phyloP scores from a whole-genome alignment of 1,139 yeast species.

The Lodderomyces metapsilosis region DNA sequence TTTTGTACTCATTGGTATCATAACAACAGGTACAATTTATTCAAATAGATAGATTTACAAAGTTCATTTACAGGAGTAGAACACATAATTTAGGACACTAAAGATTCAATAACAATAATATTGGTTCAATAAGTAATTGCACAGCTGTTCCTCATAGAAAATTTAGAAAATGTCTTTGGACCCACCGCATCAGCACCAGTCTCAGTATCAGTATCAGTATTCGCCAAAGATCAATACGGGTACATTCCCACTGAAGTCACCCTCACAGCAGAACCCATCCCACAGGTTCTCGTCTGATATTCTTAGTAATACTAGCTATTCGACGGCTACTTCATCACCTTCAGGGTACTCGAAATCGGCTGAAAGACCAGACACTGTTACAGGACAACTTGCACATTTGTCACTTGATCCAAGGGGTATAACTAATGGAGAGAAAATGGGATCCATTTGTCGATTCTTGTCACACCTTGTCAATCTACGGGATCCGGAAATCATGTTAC shows the following conservation, averaged over 20 bases:
- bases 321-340: background rate
- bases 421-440: conserved; percentile 9
- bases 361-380: background rate
- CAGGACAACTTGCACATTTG: conserved; percentile 4
- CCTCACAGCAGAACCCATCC: background rate
- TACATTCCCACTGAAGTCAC: background rate
- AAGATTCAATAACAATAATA: too few species aligned
- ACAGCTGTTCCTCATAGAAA: background rate
- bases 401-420: conserved; percentile 5
- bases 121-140: too few species aligned
- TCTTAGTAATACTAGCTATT: background rate
- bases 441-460: conserved; percentile 10
- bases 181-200: background rate
- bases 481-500: conserved; percentile 11
- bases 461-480: conserved; percentile 12
- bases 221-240: background rate
- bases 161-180: background rate
- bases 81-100: too few species aligned
- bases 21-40: too few species aligned
- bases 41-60: too few species aligned
- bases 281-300: background rate
- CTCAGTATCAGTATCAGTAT: background rate
- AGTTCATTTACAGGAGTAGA: too few species aligned
- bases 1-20: too few species aligned
- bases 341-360: background rate